Conservation (phyloP, 192 early-diverging fungal genomes). For the Umbelopsis vinacea region DNA sequence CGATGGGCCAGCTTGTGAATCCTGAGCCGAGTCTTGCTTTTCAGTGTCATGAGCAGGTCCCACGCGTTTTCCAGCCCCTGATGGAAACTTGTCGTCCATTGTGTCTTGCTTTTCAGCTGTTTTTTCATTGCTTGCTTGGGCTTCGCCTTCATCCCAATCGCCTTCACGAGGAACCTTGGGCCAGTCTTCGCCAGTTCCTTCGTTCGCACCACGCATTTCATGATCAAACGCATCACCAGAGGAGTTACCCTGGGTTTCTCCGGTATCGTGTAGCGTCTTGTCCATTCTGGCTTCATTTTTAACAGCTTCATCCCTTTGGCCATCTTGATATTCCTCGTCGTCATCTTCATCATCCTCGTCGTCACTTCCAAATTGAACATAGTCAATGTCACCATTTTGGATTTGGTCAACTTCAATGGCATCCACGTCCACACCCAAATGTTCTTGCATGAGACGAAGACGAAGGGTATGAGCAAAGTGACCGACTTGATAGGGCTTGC, state of each 20-base stretch:
- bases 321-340: neutral
- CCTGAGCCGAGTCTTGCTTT: neutral
- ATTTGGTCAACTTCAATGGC: constrained; percentile 10
- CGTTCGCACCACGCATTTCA: constrained; percentile 3
- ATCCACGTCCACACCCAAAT: constrained; percentile 64
- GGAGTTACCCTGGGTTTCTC: neutral
- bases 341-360: neutral
- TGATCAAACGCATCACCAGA: neutral
- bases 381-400: constrained; percentile 4
- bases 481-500: constrained; percentile 67
- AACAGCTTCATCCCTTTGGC: neutral
- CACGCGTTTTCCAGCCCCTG: constrained; percentile 10
- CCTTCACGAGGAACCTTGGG: constrained; percentile 7
- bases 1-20: neutral
- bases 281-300: neutral
- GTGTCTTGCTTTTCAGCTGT: neutral
- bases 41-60: constrained; percentile 4
- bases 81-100: neutral
- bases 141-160: constrained; percentile 10
- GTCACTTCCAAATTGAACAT: constrained; percentile 2
- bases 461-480: constrained; percentile 75
- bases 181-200: neutral
- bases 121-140: neutral
- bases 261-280: neutral
- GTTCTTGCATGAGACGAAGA: constrained; percentile 76